A percentile compares a stretch with the other conserved stretches of the same genome.
Evolutionary conservation across 306 rosid species (phyloP).

Genomic region (Pueraria montana): DNA sequence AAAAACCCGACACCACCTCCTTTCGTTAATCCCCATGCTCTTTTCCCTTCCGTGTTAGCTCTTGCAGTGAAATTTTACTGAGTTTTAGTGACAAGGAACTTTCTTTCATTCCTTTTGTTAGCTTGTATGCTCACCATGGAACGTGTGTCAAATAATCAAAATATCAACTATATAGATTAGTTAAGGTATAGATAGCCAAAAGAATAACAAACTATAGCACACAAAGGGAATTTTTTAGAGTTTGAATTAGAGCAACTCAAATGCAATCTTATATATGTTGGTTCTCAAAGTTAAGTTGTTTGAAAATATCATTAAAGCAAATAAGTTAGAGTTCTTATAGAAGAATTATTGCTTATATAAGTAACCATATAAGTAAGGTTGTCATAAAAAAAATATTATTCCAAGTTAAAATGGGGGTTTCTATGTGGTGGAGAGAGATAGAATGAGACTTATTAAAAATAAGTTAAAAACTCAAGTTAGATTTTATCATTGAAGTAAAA

Average conservation of each 20-base stretch:
- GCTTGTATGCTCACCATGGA: slow-evolving; percentile 39
- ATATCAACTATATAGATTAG: background rate
- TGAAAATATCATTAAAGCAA: background rate
- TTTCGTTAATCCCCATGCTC: slow-evolving; percentile 90
- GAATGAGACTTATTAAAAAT: no score
- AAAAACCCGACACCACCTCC: slow-evolving; percentile 63
- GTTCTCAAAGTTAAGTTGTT: background rate
- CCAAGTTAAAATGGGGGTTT: background rate
- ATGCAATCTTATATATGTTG: background rate
- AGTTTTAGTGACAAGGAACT: slow-evolving; percentile 51
- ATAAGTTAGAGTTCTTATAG: background rate
- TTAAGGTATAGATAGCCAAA: background rate
- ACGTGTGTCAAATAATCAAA: slow-evolving; percentile 1
- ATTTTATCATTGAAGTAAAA: no score
- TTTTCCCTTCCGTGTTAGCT: slow-evolving; percentile 39
- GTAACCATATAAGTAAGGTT: no score
- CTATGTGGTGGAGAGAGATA: background rate
- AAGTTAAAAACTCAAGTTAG: background rate
- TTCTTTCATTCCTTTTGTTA: slow-evolving; percentile 58
- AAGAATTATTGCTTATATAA: no score
- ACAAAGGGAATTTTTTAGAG: background rate
- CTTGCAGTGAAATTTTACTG: slow-evolving; percentile 57
- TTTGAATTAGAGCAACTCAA: background rate
- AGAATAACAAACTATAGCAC: background rate
- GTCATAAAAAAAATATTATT: no score